Base-by-base conservation (phyloP, 169 alveolate species). In the Babesia bigemina region DNA sequence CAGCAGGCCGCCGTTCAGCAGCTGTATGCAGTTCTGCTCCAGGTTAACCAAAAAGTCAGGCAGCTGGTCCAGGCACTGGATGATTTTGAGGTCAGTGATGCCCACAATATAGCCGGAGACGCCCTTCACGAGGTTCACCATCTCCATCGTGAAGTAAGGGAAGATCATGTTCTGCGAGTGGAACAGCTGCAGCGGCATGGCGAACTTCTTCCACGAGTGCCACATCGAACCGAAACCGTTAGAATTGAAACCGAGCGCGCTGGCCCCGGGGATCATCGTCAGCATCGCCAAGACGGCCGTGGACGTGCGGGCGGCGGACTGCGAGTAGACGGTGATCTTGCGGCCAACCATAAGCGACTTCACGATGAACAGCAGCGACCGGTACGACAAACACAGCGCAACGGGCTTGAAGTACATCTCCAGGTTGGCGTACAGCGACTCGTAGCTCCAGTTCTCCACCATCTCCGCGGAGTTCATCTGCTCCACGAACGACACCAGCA, bases 201-300 rank as follows among this genome's bases (percentile, higher is more conserved):
- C 85, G 44, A 44, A 81, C 56, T 52, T 63, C 29, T 73, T 71
- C 88, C 88, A 81, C 16, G 70, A 52, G 58, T 63, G 75, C 84
- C 85, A 81, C 48, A 72, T n/a, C 14, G 81, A 65, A 24, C 85
- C 88, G 58, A 81, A 81, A 21, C 71, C 53, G 33, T 63, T 71
- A n/a, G 85, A 71, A 79, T 71, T 71, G 63, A 81, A 81, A 12
- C 77, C 77, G 21, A 81, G 44, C 14, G 88, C 17, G 42, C 36
- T 71, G 9, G 88, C 84, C 24, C 85, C 82, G 47, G 88, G 88
- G 11, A 81, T 73, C 85, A 81, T 63, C 0, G 85, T 56, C 21
- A 81, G 56, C 0, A 81, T 19, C n/a, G 88, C 21, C 33, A 81
- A 47, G n/a, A 81, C 52, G 33, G 75, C 70, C 0, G 85, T 72